Evolutionary conservation across 2,329 filamentous ascomycete genomes (phyloP), one percentile per base, ranked within the genome.

Genomic region (Plenodomus tracheiphilus): DNA sequence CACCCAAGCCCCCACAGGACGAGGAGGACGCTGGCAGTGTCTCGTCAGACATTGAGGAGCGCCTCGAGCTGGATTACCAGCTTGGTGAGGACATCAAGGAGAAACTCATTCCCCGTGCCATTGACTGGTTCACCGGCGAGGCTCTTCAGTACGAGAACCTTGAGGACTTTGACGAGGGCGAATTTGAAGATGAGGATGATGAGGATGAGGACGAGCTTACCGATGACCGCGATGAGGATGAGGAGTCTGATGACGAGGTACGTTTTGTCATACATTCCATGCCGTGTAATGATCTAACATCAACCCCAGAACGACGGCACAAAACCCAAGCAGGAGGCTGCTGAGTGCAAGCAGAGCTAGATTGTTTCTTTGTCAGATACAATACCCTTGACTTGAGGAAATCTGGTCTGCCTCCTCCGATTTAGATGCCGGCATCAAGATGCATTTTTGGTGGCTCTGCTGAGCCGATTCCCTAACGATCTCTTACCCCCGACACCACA

Each of bases 1-100:
- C 94, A 20, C 95, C 94, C 39, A 90, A 90, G 77, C 61, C 87
- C 91, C 53, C 94, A 91, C 21, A 81, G 79, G 86, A 90, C 41
- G 88, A 89, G 41, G 80, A 85, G 36, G 87, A 93, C 60, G 28
- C 28, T 32, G 28, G 28, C 28, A 32, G 28, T 32, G 86, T 88
- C 52, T 85, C 88, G 46, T 88, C 87, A 43, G 94, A 99, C 72
- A 96, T 99, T 43, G 94, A 99, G 80, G 92, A 96, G 77, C 92
- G 94, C 58, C 85, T 99, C 47, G 94, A 99, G 80, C 86, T 99
- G 43, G 94, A 99, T 78, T 99, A 97, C 76, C 93, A 97, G 78
- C 86, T 99, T 38, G 94, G 94, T 61, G 94, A 99, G 80, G 94
- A 99, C 72, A 97, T 99, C 79, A 99, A 99, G 81, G 94, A 99